Conservation (phyloP, 1,284 basidiomycete genomes). For the Tremellales sp. region DNA sequence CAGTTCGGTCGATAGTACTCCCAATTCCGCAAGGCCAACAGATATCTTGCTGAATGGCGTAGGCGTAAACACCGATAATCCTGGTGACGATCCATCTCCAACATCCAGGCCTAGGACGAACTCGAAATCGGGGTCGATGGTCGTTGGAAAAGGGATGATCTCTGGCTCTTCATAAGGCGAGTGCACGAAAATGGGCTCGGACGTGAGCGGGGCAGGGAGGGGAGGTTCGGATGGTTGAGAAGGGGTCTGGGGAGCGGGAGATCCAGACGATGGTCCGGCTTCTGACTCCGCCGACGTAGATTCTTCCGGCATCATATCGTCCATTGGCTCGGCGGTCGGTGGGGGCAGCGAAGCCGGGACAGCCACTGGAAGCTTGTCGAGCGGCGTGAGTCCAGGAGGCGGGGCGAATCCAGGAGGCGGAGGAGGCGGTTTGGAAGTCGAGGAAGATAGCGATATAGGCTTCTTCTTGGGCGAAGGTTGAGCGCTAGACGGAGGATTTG, state of each 20-base stretch:
- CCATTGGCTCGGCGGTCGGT: conserved; percentile 3
- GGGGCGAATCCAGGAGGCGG: conserved; percentile 11
- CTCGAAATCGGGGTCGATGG: conserved; percentile 37
- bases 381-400: neutral
- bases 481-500: conserved; percentile 20
- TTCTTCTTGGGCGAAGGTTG: conserved; percentile 42
- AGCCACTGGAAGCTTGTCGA: neutral
- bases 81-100: neutral
- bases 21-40: conserved; percentile 31
- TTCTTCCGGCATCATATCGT: conserved; percentile 11
- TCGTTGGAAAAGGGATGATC: conserved; percentile 25
- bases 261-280: conserved; percentile 35
- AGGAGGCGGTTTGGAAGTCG: conserved; percentile 56
- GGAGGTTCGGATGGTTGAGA: conserved; percentile 13
- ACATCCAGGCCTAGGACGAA: conserved; percentile 32
- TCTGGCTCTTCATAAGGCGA: conserved; percentile 33
- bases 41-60: conserved; percentile 36
- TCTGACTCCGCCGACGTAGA: conserved; percentile 28
- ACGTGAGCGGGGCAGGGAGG: conserved; percentile 23
- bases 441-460: conserved; percentile 12
- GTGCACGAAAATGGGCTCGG: conserved; percentile 29
- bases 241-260: conserved; percentile 33
- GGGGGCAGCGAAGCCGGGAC: neutral
- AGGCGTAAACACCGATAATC: conserved; percentile 21
- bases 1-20: conserved; percentile 24